Percentiles rank a stretch among this genome's conserved stretches.
phyloP scores from a whole-genome alignment of 192 early-diverging fungal species.

The Mortierella claussenii region DNA sequence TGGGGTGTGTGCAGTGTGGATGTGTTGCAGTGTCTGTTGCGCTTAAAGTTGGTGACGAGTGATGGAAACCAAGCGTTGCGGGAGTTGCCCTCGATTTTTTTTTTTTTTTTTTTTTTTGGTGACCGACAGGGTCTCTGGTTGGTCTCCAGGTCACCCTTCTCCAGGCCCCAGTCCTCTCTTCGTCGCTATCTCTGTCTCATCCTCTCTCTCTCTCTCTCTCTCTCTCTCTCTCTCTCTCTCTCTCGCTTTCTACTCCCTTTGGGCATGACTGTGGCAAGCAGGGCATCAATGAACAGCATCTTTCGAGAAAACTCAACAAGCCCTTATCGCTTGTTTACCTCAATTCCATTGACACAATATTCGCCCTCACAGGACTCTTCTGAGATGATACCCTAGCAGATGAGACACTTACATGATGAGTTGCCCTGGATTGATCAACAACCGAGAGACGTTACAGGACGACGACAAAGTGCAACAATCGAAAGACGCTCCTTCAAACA shows the following conservation, averaged over 20 bases:
- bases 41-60: not conserved
- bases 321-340: too few relatives aligned
- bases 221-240: too few relatives aligned
- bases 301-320: too few relatives aligned
- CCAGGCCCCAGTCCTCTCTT: not conserved
- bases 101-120: not conserved
- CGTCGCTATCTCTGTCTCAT: too few relatives aligned
- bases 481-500: not conserved
- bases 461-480: not conserved
- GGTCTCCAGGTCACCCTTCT: conserved; percentile 4
- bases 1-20: too few relatives aligned
- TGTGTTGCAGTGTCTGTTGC: too few relatives aligned
- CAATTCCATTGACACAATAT: not conserved
- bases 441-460: not conserved
- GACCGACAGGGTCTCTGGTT: conserved; percentile 5
- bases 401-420: not conserved
- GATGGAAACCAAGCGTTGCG: not conserved
- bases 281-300: too few relatives aligned
- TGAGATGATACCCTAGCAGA: not conserved
- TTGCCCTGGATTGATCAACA: conserved; percentile 15
- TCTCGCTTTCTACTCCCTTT: too few relatives aligned
- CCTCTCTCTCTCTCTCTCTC: too few relatives aligned
- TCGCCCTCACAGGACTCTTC: not conserved
- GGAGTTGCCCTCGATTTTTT: conserved; percentile 1
- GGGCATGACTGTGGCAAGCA: too few relatives aligned